Base-by-base conservation (phyloP, 192 early-diverging fungal genomes). In the Oehlia diaphana region DNA sequence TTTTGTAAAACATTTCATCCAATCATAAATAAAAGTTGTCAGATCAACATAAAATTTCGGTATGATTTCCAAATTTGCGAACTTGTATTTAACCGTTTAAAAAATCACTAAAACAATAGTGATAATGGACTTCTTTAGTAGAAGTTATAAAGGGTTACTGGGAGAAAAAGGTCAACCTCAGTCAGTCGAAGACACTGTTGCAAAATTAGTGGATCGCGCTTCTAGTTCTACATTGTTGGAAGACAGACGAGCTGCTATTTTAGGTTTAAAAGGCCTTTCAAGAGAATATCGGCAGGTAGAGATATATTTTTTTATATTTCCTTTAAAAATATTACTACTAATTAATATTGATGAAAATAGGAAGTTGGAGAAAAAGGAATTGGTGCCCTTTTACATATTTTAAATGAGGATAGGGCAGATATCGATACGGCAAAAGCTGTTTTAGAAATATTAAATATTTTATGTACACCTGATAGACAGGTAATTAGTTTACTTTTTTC, bases 211-310 rank as follows among this genome's bases (percentile, higher is more conserved):
- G 47, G 96, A 97, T 81, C 88, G 95, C 66, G 92, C 94, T 39
- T 90, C 88, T 71, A 90, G 95, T 68, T 91, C 95, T 19, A 96
- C 94, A 10, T 87, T 98, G 28, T 82, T 95, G 35, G 98, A 99
- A 81, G 98, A 99, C 87, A 85, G 94, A 66, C 83, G 96, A 39
- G 94, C 96, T 7, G 95, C 93, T 2, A 94, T 97, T 14, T 89
- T 93, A 26, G 91, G 93, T 9, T 85, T 99, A 71, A 96, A 96
- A 77, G 94, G 94, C 3, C 88, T 97, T 44, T 89, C 94, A 9
- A 84, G 93, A 64, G 94, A 98, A 65, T 97, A 94, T 90, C 91
- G 89, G 71, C 82, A 86, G 85, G 93, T 93, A 86, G 77, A n/a
- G 26, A 9, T 39, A 9, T 2, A 1, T 12, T 39, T 49, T 10